Evolutionary conservation across 495 filamentous ascomycete genomes (phyloP), one percentile per base, ranked within the genome.

Genomic region (Annulohypoxylon stygium): DNA sequence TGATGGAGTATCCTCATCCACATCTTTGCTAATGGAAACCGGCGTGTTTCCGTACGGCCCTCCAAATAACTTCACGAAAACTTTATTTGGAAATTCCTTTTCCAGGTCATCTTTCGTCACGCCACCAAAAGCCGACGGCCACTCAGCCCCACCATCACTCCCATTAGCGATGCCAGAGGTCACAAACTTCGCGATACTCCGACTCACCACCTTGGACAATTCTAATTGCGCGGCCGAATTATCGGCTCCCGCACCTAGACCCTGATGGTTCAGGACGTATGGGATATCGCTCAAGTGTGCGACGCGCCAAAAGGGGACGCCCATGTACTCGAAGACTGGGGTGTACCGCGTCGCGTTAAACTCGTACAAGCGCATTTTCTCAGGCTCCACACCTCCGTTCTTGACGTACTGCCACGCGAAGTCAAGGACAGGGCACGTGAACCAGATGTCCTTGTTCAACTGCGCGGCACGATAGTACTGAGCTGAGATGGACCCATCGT

Each of bases 381-480:
- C 58, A 1, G 11, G 14, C 0, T 61, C 65, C 12, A 51, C 41
- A 41, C 64, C 64, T 10, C 65, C 65, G 18, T 60, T 60, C 30
- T 30, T 60, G 26, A 61, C 33, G 26, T 67, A 67, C 20, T 67
- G 65, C 55, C 65, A 67, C 2, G 55, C 55, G 33, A 67, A 67
- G 8, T 61, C 65, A 7, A 51, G 25, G 12, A 61, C 12, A 12
- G 65, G 65, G 6, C 55, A 67, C 3, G 65, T 61, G 36, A 68
- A 61, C 55, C 47, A 68, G 25, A 61, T 6, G 12, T 68, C 45
- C 14, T 36, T 25, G 14, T 11, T 68, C 12, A 68, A 4, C 18
- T 68, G 65, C 6, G 65, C 65, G 30, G 65, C 65, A 33, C 47
- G 57, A 16, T 68, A 68, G 45, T 45, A 54, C 36, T 68, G 57